A percentile compares a stretch with the other conserved stretches of the same genome.
Conservation (phyloP, 2,329 filamentous ascomycete genomes). For the Chaetomium globosum region DNA sequence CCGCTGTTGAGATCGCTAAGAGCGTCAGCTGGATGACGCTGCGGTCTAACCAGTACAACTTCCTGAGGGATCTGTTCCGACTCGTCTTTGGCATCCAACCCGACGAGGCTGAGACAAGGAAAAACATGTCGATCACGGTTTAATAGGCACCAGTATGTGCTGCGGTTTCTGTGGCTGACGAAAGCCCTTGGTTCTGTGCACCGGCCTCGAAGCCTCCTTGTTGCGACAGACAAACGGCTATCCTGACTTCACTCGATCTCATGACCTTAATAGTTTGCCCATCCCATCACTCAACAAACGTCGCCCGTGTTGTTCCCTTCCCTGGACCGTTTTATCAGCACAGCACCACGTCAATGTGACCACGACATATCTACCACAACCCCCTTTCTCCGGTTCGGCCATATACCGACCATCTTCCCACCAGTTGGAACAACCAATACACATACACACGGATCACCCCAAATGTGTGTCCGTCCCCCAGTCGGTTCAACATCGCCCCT, state of each 20-base stretch:
- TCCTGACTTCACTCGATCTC: neutral
- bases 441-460: neutral
- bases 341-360: neutral
- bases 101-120: slow-evolving; percentile 72
- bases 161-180: neutral
- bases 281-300: neutral
- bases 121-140: slow-evolving; percentile 64
- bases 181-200: neutral
- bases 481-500: slow-evolving; percentile 1
- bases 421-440: neutral
- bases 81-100: slow-evolving; percentile 82
- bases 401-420: neutral
- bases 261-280: neutral
- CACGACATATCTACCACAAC: neutral
- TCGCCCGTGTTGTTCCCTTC: neutral
- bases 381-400: neutral
- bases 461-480: neutral
- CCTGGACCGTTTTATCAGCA: neutral
- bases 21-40: slow-evolving; percentile 76
- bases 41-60: slow-evolving; percentile 71
- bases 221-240: neutral
- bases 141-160: slow-evolving; percentile 41
- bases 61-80: slow-evolving; percentile 78
- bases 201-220: neutral
- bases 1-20: slow-evolving; percentile 75